Evolutionary conservation across 139 green algal species (phyloP).

Genomic region (Closterium sp.): DNA sequence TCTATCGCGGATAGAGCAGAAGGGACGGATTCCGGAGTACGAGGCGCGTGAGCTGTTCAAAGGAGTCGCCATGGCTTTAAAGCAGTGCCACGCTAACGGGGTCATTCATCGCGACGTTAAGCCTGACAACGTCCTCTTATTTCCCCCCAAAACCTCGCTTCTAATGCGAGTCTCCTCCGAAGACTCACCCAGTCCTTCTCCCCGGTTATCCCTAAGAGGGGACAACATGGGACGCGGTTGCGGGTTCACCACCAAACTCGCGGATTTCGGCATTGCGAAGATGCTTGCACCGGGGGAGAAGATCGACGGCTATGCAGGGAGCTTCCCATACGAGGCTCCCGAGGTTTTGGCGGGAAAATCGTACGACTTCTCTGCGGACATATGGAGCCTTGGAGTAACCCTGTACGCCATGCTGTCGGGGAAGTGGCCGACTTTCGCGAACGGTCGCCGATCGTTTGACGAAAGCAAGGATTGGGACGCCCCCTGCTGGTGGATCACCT

Average conservation of each 20-base stretch:
- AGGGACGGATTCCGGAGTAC: not conserved
- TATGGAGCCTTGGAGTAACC: not conserved
- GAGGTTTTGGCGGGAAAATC: not conserved
- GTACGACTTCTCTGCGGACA: not conserved
- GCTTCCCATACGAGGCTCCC: not conserved
- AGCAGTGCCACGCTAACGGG: not conserved
- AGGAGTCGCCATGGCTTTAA: not conserved
- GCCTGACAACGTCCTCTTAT: not conserved
- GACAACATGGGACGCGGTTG: not conserved
- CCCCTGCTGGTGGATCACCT: not conserved
- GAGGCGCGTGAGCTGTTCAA: not conserved
- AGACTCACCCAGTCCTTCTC: not conserved
- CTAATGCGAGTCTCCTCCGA: not conserved
- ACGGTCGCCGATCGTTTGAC: not conserved
- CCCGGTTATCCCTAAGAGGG: not conserved
- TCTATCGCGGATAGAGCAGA: not conserved
- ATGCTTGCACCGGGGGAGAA: not conserved
- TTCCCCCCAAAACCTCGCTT: not conserved
- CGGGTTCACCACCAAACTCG: not conserved
- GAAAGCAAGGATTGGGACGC: not conserved
- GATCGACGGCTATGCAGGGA: not conserved
- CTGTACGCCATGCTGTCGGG: not conserved
- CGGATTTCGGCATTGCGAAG: not conserved
- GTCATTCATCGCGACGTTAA: not conserved
- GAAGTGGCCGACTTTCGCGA: not conserved